Percentiles rank a stretch among this genome's conserved stretches.
phyloP scores from a whole-genome alignment of 352 stramenopile genomes.

The Phytophthora multivora region DNA sequence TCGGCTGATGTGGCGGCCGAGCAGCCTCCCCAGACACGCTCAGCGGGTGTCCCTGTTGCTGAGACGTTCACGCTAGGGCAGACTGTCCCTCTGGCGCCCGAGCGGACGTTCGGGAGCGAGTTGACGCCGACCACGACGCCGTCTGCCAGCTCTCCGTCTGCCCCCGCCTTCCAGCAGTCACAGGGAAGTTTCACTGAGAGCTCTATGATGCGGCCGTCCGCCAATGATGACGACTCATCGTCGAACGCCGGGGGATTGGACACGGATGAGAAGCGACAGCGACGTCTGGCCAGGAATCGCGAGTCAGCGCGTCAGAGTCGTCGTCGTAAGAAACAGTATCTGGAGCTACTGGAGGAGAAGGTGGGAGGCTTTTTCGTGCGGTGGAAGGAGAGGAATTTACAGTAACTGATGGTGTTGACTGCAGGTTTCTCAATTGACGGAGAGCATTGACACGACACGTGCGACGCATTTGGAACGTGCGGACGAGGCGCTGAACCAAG shows the following conservation, averaged over 20 bases:
- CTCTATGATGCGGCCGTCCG: slow-evolving; percentile 56
- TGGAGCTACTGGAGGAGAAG: slow-evolving; percentile 90
- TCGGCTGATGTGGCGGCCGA: slow-evolving; percentile 74
- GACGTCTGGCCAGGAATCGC: slow-evolving; percentile 80
- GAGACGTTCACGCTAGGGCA: slow-evolving; percentile 49
- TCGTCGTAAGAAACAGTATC: slow-evolving; percentile 90
- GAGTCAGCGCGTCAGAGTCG: slow-evolving; percentile 89
- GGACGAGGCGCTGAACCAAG: slow-evolving; percentile 76
- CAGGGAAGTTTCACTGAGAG: slow-evolving; percentile 59
- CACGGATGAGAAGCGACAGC: slow-evolving; percentile 81
- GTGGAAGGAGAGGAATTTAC: not conserved
- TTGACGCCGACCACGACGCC: slow-evolving; percentile 5
- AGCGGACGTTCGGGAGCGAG: slow-evolving; percentile 41
- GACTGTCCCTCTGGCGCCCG: slow-evolving; percentile 23
- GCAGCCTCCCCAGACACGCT: slow-evolving; percentile 43
- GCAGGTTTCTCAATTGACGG: slow-evolving; percentile 84
- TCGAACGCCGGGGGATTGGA: slow-evolving; percentile 48
- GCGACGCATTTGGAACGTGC: slow-evolving; percentile 76
- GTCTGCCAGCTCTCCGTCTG: slow-evolving; percentile 2
- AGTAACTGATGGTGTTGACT: not conserved
- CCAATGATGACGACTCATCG: slow-evolving; percentile 59
- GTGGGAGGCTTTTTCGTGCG: slow-evolving; percentile 15
- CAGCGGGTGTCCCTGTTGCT: not conserved
- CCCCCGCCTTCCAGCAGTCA: slow-evolving; percentile 53
- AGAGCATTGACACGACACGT: slow-evolving; percentile 85